phyloP scores from a whole-genome alignment of 1,139 yeast species.

The Yamadazyma friedrichii region DNA sequence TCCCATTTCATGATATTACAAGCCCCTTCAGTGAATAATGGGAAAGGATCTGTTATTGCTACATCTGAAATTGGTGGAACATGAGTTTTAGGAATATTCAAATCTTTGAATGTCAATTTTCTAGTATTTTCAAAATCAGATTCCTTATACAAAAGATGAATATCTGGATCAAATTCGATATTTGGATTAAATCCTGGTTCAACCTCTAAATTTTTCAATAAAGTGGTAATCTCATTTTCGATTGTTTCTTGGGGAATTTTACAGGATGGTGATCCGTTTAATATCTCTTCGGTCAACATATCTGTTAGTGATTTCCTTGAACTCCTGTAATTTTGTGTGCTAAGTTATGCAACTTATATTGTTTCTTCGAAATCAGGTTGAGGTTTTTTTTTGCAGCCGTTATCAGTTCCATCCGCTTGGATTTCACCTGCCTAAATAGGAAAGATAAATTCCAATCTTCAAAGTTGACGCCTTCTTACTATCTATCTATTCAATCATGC shows the following conservation, averaged over 20 bases:
- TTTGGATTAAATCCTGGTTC: slow-evolving; percentile 21
- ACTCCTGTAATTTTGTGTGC: no score
- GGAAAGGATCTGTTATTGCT: slow-evolving; percentile 58
- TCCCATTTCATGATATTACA: slow-evolving; percentile 54
- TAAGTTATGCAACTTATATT: no score
- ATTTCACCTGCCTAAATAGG: no score
- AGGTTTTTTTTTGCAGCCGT: no score
- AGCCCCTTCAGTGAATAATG: slow-evolving; percentile 57
- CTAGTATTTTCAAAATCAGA: slow-evolving; percentile 2
- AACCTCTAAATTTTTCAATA: slow-evolving; percentile 18
- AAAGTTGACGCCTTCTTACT: no score
- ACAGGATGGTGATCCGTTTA: slow-evolving; percentile 11
- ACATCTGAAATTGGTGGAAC: slow-evolving; percentile 25
- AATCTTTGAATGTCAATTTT: slow-evolving; percentile 13
- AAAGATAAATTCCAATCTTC: no score
- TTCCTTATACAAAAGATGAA: slow-evolving; percentile 15
- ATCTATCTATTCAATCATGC: no score
- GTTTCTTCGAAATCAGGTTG: no score
- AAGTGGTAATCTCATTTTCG: slow-evolving; percentile 18
- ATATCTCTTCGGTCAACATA: slow-evolving; percentile 14
- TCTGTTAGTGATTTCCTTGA: no score
- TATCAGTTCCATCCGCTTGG: no score
- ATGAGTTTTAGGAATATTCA: slow-evolving; percentile 21
- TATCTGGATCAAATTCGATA: slow-evolving; percentile 20
- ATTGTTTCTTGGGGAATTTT: slow-evolving; percentile 21